Conservation (phyloP, 768 basidiomycete genomes). For the Astraeus odoratus region DNA sequence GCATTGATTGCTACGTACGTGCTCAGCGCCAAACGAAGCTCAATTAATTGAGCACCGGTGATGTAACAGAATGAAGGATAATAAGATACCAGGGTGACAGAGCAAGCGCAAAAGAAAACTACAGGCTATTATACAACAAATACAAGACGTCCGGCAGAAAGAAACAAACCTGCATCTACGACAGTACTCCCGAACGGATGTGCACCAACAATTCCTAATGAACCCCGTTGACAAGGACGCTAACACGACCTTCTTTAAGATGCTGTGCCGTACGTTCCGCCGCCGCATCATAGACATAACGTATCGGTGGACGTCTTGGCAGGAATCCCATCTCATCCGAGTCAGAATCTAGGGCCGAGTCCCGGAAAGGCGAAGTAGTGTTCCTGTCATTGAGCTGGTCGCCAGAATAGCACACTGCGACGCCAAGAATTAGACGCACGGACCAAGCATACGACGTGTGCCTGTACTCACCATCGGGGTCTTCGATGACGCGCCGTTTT, state of each 20-base stretch:
- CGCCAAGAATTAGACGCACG: background rate
- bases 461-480: conserved; percentile 36
- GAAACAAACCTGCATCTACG: conserved; percentile 1
- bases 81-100: background rate
- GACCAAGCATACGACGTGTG: background rate
- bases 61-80: too few relatives aligned
- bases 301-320: conserved; percentile 41
- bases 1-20: too few relatives aligned
- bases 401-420: conserved; percentile 44
- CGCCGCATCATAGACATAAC: conserved; percentile 89
- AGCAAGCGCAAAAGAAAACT: background rate
- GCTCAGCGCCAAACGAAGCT: too few relatives aligned
- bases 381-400: conserved; percentile 46
- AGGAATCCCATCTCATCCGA: conserved; percentile 36
- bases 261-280: conserved; percentile 70
- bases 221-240: conserved; percentile 37
- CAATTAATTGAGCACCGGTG: too few relatives aligned
- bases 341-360: conserved; percentile 39
- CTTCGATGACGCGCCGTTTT: conserved; percentile 62
- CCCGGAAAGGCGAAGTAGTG: conserved; percentile 28
- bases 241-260: conserved; percentile 35
- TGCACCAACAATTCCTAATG: conserved; percentile 29
- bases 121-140: conserved; percentile 9
- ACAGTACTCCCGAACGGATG: background rate
- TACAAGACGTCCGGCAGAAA: conserved; percentile 1